These are phyloP conservation scores for Aspergillus conjunctus DNA, from an alignment of 495 filamentous ascomycete species.

Conservation along the genomic window DNA sequence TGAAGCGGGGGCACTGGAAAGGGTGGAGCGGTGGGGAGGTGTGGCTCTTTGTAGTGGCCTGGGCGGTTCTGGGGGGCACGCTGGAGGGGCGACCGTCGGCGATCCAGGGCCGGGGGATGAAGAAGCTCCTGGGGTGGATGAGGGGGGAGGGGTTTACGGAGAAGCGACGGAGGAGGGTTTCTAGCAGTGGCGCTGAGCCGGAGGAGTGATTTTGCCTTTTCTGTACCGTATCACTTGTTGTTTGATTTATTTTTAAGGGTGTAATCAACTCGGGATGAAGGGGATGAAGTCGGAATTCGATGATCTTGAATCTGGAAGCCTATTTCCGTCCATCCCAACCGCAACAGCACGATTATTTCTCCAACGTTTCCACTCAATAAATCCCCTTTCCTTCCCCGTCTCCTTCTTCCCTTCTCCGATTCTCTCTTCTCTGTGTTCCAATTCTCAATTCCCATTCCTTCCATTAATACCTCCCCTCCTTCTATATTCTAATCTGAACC, in stretches of 20 bases:
- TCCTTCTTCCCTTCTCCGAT: conserved; percentile 10
- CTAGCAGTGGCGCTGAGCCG: conserved; percentile 24
- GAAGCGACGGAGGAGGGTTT: conserved; percentile 32
- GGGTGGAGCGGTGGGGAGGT: conserved; percentile 82
- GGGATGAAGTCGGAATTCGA: conserved; percentile 6
- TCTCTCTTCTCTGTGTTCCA: conserved; percentile 4
- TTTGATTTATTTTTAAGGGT: conserved; percentile 9
- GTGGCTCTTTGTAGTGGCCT: conserved; percentile 72
- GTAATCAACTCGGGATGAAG: neutral
- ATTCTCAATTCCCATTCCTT: neutral
- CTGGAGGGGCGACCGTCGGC: conserved; percentile 71
- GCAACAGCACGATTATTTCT: conserved; percentile 10
- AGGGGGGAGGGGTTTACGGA: conserved; percentile 67
- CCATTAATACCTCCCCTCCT: neutral
- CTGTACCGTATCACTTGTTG: neutral
- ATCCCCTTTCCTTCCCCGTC: neutral
- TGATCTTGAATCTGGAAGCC: conserved; percentile 22
- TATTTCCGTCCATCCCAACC: conserved; percentile 21
- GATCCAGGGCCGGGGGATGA: conserved; percentile 64
- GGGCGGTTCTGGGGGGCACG: conserved; percentile 75
- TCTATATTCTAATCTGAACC: no score
- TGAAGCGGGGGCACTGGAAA: conserved; percentile 81
- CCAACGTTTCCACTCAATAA: neutral
- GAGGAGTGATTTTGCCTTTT: conserved; percentile 5
- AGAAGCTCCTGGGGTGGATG: conserved; percentile 74